Percentiles rank a stretch among this genome's conserved stretches.
phyloP scores from a whole-genome alignment of 2,329 filamentous ascomycete genomes.

The Paramyrothecium sp. region DNA sequence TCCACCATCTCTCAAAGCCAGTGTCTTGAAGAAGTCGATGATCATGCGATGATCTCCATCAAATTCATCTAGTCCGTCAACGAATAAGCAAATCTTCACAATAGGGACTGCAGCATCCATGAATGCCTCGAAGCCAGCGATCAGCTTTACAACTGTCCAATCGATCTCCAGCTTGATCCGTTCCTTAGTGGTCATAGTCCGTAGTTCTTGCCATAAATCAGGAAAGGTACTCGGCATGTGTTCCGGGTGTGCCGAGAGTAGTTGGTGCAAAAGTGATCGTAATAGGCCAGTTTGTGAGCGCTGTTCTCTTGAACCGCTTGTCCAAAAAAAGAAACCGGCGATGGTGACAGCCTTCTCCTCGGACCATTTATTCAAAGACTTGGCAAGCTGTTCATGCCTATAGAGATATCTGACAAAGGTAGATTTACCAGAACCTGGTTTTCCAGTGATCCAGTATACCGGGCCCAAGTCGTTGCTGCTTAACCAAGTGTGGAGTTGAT shows the following conservation, averaged over 20 bases:
- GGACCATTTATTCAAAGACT: constrained; percentile 23
- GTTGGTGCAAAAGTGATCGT: constrained; percentile 33
- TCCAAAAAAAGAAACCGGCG: constrained; percentile 46
- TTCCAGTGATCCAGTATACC: constrained; percentile 37
- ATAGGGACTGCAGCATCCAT: constrained; percentile 14
- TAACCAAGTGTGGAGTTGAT: constrained; percentile 25
- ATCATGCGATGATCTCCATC: constrained; percentile 25
- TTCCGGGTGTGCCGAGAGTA: constrained; percentile 21
- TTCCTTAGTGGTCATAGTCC: constrained; percentile 25
- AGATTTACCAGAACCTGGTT: constrained; percentile 46
- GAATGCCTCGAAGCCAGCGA: constrained; percentile 18
- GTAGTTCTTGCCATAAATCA: constrained; percentile 22
- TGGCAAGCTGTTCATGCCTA: constrained; percentile 13
- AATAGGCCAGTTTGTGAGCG: constrained; percentile 33
- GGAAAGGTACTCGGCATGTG: constrained; percentile 24
- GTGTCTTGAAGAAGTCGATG: constrained; percentile 22
- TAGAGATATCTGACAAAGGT: constrained; percentile 40
- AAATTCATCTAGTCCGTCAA: constrained; percentile 33
- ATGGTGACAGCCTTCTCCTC: constrained; percentile 20
- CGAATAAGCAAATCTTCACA: constrained; percentile 24
- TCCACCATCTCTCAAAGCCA: constrained; percentile 12
- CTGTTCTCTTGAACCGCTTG: constrained; percentile 34
- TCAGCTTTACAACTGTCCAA: constrained; percentile 28
- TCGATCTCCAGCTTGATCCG: constrained; percentile 24
- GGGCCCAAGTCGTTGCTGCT: constrained; percentile 12